Evolutionary conservation across 192 early-diverging fungal species (phyloP).

Genomic region (Umbelopsis sp.): DNA sequence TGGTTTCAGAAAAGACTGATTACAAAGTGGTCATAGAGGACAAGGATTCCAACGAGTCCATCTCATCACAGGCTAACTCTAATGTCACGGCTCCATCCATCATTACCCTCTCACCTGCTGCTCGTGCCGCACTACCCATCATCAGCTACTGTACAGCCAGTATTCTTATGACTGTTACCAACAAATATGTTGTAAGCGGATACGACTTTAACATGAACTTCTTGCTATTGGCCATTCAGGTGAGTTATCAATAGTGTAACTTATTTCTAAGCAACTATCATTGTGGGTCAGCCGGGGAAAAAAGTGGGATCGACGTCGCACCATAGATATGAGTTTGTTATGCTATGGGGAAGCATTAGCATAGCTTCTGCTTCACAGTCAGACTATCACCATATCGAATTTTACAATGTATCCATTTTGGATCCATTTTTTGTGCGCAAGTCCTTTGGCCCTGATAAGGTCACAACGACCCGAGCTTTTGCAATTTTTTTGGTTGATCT

Average conservation of each 20-base stretch:
- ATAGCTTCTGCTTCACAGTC: too few species aligned
- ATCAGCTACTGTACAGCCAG: slow-evolving; percentile 86
- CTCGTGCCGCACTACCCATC: slow-evolving; percentile 67
- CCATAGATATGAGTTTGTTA: too few species aligned
- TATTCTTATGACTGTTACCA: slow-evolving; percentile 89
- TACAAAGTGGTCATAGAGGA: slow-evolving; percentile 19
- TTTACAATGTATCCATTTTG: too few species aligned
- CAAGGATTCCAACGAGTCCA: slow-evolving; percentile 5
- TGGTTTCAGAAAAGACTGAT: slow-evolving; percentile 10
- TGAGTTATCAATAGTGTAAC: slow-evolving; percentile 23
- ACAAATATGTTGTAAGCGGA: slow-evolving; percentile 84
- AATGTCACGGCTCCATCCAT: slow-evolving; percentile 28
- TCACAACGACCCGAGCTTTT: background rate
- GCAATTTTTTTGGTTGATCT: background rate
- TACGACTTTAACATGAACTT: slow-evolving; percentile 88
- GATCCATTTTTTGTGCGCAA: too few species aligned
- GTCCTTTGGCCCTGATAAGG: background rate
- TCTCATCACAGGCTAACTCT: slow-evolving; percentile 14
- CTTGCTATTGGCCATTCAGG: slow-evolving; percentile 78
- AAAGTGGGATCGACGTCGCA: background rate
- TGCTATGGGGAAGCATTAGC: too few species aligned
- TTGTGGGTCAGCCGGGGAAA: background rate
- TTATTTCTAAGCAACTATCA: background rate
- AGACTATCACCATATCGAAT: too few species aligned
- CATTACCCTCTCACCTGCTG: slow-evolving; percentile 35